phyloP scores from a whole-genome alignment of 768 basidiomycete genomes.

The Trametes gibbosa region DNA sequence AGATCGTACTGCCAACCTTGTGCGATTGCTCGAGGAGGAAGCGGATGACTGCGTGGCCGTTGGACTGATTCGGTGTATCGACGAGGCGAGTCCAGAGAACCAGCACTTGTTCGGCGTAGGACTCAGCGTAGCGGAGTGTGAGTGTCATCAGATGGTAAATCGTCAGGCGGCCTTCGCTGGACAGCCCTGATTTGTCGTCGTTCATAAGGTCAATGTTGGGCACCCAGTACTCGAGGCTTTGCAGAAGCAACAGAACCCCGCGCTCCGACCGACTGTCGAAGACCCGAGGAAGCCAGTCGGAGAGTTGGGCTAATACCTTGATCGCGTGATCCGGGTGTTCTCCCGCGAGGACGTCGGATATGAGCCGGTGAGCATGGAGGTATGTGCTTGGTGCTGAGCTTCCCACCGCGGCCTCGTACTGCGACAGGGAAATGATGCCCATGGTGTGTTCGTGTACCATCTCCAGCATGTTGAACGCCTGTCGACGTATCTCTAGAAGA shows the following conservation, averaged over 20 bases:
- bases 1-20: conserved; percentile 75
- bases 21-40: conserved; percentile 88
- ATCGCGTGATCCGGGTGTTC: conserved; percentile 67
- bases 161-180: conserved; percentile 58
- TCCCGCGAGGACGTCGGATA: conserved; percentile 76
- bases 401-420: conserved; percentile 69
- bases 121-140: conserved; percentile 70
- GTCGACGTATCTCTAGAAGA: conserved; percentile 57
- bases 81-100: conserved; percentile 79
- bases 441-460: conserved; percentile 63
- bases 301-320: conserved; percentile 66
- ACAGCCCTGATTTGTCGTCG: conserved; percentile 53
- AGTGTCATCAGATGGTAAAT: conserved; percentile 84
- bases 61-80: conserved; percentile 64
- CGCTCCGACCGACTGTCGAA: conserved; percentile 46
- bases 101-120: conserved; percentile 76
- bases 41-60: conserved; percentile 75
- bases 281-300: conserved; percentile 68
- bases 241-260: conserved; percentile 60
- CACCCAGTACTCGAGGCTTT: conserved; percentile 84
- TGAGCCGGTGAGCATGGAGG: conserved; percentile 72
- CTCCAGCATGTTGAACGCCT: conserved; percentile 77
- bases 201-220: conserved; percentile 68
- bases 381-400: conserved; percentile 76
- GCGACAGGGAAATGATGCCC: conserved; percentile 67